A percentile compares a stretch with the other conserved stretches of the same genome.
Conservation (phyloP, 116 monocot species). For the Trichopus zeylanicus region DNA sequence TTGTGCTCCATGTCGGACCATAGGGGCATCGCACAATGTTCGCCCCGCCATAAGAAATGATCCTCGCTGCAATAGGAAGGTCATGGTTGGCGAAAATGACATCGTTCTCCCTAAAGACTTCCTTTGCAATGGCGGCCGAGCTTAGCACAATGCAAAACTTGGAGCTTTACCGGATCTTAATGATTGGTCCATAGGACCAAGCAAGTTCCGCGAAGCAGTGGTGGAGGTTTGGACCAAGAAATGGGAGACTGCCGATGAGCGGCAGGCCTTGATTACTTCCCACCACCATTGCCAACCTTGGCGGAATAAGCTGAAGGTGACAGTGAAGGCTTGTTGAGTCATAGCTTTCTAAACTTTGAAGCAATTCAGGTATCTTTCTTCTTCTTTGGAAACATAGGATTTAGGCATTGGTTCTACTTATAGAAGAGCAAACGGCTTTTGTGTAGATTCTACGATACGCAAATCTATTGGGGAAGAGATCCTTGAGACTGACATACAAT, state of each 20-base stretch:
- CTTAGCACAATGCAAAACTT: slow-evolving; percentile 15
- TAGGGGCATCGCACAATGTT: slow-evolving; percentile 12
- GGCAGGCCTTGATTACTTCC: slow-evolving; percentile 6
- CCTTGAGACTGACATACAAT: too few species aligned
- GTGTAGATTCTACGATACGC: too few species aligned
- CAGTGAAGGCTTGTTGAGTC: neutral
- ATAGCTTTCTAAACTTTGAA: neutral
- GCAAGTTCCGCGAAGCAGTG: slow-evolving; percentile 4
- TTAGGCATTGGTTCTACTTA: too few species aligned
- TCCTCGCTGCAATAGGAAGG: neutral
- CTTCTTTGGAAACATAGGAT: too few species aligned
- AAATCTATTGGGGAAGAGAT: too few species aligned
- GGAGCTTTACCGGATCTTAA: slow-evolving; percentile 8
- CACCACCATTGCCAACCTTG: neutral
- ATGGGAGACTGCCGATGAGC: slow-evolving; percentile 20
- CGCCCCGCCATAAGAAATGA: neutral
- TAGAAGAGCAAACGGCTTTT: too few species aligned
- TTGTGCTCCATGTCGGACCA: slow-evolving; percentile 14
- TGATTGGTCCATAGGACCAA: slow-evolving; percentile 5
- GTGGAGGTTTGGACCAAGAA: slow-evolving; percentile 12
- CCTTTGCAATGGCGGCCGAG: slow-evolving; percentile 6
- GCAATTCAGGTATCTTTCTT: too few species aligned
- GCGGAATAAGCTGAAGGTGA: neutral
- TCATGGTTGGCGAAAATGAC: slow-evolving; percentile 16
- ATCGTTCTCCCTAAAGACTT: slow-evolving; percentile 16